Percentiles rank a stretch among this genome's conserved stretches.
phyloP scores from a whole-genome alignment of 139 green algal species.

The Coelastrella sp. region DNA sequence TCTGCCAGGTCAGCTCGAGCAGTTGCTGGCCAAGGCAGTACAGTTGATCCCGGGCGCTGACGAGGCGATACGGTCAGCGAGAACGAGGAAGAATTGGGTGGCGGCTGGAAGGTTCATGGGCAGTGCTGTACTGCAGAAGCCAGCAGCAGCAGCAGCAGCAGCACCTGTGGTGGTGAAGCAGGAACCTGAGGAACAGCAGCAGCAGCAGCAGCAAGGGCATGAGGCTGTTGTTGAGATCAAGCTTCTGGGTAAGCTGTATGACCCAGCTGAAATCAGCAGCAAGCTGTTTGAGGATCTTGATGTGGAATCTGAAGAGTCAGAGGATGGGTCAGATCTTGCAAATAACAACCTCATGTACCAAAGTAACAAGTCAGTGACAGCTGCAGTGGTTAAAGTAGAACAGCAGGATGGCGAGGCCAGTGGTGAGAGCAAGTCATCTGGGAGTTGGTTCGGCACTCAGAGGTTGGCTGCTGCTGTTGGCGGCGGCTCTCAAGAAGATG shows the following conservation, averaged over 20 bases:
- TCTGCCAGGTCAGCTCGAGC: constrained; percentile 19
- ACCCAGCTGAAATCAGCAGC: constrained; percentile 9
- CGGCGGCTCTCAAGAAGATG: not conserved
- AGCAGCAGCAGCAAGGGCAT: not conserved
- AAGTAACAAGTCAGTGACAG: not conserved
- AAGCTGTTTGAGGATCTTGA: constrained; percentile 48
- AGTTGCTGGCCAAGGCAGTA: constrained; percentile 24
- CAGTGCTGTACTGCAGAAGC: constrained; percentile 16
- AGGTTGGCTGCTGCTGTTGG: not conserved
- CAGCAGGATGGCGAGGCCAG: not conserved
- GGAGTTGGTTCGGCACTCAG: constrained; percentile 7
- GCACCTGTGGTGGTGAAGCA: constrained; percentile 5
- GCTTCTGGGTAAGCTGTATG: constrained; percentile 37
- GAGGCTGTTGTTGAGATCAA: not conserved
- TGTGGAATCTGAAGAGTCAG: not conserved
- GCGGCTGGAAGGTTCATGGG: constrained; percentile 32
- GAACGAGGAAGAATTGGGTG: constrained; percentile 12
- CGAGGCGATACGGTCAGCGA: constrained; percentile 11
- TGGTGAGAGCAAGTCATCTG: constrained; percentile 21
- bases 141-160: not conserved
- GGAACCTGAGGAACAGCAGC: not conserved
- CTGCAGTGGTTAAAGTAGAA: not conserved
- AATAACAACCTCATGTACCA: not conserved
- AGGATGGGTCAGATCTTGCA: not conserved
- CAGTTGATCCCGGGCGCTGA: not conserved